phyloP scores from a whole-genome alignment of 2,329 filamentous ascomycete genomes.

The Pyricularia sp. region DNA sequence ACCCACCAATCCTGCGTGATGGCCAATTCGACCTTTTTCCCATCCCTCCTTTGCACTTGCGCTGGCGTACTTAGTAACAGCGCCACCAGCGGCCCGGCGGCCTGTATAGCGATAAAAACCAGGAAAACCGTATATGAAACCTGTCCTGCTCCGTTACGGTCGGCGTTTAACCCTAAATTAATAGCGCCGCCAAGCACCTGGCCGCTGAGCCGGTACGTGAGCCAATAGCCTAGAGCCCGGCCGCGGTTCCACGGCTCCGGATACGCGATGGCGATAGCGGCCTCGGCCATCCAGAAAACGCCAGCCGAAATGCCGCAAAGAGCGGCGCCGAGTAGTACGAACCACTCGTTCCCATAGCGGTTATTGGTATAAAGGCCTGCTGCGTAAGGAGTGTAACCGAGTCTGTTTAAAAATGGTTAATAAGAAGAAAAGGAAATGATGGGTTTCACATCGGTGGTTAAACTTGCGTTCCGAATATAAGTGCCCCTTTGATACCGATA shows the following conservation, averaged over 20 bases:
- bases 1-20: constrained; percentile 42
- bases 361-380: constrained; percentile 63
- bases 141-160: constrained; percentile 36
- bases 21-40: constrained; percentile 43
- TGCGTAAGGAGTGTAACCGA: constrained; percentile 59
- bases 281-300: constrained; percentile 65
- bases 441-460: constrained; percentile 46
- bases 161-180: constrained; percentile 52
- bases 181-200: constrained; percentile 62
- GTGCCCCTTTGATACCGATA: background rate
- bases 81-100: constrained; percentile 47
- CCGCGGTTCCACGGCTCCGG: constrained; percentile 57
- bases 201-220: constrained; percentile 39
- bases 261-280: constrained; percentile 59
- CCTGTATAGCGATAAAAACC: constrained; percentile 59
- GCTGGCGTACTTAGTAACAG: constrained; percentile 47
- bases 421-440: background rate
- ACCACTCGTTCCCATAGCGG: constrained; percentile 54
- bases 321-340: constrained; percentile 53
- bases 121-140: constrained; percentile 58
- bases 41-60: constrained; percentile 52
- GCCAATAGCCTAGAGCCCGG: constrained; percentile 55
- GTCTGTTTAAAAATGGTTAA: background rate
- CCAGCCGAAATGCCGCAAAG: constrained; percentile 59
- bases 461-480: constrained; percentile 18